Evolutionary conservation across 2,329 filamentous ascomycete species (phyloP).

Genomic region (Beauveria varroae): DNA sequence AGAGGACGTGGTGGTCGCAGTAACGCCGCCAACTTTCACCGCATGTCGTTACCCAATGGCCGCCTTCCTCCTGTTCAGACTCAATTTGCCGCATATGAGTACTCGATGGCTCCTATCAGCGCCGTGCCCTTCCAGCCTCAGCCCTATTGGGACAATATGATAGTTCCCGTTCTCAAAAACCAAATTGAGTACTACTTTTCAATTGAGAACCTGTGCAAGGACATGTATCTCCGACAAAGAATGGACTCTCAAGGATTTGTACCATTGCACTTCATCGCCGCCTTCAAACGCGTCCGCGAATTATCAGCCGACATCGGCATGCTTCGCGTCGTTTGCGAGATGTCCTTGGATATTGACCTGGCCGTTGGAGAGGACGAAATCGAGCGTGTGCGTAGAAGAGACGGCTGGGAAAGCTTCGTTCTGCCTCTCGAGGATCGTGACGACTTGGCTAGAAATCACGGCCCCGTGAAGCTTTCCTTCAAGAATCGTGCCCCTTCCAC

Average conservation of each 20-base stretch:
- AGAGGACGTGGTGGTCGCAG: conserved; percentile 24
- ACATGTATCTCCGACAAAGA: conserved; percentile 75
- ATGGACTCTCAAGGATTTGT: conserved; percentile 98
- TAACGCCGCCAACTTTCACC: conserved; percentile 27
- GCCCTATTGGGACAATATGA: conserved; percentile 47
- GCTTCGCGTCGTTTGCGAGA: conserved; percentile 66
- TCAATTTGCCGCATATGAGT: conserved; percentile 31
- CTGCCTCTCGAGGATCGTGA: conserved; percentile 65
- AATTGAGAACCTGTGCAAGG: conserved; percentile 89
- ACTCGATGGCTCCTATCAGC: conserved; percentile 31
- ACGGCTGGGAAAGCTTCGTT: conserved; percentile 76
- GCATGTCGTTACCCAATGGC: conserved; percentile 32
- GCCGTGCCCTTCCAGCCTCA: conserved; percentile 26
- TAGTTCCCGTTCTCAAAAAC: conserved; percentile 35
- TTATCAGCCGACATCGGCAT: conserved; percentile 56
- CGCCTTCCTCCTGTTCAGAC: conserved; percentile 31
- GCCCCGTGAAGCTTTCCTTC: conserved; percentile 39
- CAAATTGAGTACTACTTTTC: conserved; percentile 93
- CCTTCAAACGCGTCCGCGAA: conserved; percentile 66
- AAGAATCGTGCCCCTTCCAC: conserved; percentile 25
- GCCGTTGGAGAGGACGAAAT: conserved; percentile 66
- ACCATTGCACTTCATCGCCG: conserved; percentile 66
- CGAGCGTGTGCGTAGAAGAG: conserved; percentile 67
- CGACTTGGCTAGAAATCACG: conserved; percentile 64
- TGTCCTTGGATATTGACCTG: conserved; percentile 67